Conservation (phyloP, 1,284 basidiomycete genomes). For the Austroboletus niveus region DNA sequence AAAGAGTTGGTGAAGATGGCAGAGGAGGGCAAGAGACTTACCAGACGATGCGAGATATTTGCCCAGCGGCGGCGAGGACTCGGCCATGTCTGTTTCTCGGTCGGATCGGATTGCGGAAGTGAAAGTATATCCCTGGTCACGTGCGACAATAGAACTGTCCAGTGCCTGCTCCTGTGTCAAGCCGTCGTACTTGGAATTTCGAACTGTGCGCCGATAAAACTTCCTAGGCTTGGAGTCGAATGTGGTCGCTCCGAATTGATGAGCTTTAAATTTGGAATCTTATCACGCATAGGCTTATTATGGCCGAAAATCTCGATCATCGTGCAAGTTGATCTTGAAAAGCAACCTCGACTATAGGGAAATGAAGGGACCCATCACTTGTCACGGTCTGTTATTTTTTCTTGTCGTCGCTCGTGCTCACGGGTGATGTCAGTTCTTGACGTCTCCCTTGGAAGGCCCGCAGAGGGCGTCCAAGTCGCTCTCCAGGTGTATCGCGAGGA, state of each 20-base stretch:
- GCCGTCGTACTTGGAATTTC: too few species aligned
- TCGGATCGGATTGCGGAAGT: conserved; percentile 25
- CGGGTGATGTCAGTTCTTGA: conserved; percentile 66
- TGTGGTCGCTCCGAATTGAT: too few species aligned
- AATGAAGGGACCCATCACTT: conserved; percentile 85
- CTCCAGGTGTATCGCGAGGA: conserved; percentile 48
- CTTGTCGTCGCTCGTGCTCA: background rate
- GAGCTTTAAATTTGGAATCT: too few species aligned
- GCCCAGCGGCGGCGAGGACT: conserved; percentile 61
- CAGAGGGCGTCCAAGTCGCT: conserved; percentile 59
- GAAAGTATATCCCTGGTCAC: conserved; percentile 4
- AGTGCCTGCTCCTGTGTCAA: too few species aligned
- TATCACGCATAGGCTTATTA: too few species aligned
- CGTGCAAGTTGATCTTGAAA: background rate
- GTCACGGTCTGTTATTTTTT: conserved; percentile 61
- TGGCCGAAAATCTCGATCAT: too few species aligned
- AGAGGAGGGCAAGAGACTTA: conserved; percentile 34
- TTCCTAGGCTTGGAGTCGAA: too few species aligned
- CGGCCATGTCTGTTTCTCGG: conserved; percentile 27
- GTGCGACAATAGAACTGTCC: conserved; percentile 3
- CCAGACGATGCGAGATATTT: conserved; percentile 92
- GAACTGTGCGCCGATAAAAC: too few species aligned
- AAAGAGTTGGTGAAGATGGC: conserved; percentile 17
- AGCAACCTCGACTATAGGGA: background rate
- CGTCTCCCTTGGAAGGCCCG: conserved; percentile 80